phyloP scores from a whole-genome alignment of 164 flowering plant genomes.

The Umbellularia californica region DNA sequence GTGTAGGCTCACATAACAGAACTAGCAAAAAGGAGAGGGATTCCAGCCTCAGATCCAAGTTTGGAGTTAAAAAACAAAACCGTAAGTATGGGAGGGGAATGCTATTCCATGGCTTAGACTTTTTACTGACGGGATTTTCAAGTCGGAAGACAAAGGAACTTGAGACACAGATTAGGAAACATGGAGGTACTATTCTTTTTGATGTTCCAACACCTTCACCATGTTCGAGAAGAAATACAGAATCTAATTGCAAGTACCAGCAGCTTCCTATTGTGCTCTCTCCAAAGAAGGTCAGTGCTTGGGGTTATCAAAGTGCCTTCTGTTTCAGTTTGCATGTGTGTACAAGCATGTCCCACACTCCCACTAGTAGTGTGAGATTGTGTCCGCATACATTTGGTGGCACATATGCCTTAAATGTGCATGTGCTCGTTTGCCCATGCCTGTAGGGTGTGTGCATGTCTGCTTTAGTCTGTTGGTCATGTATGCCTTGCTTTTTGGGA shows the following conservation, averaged over 20 bases:
- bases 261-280: slow-evolving; percentile 59
- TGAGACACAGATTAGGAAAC: slow-evolving; percentile 43
- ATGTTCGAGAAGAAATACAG: slow-evolving; percentile 31
- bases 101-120: slow-evolving; percentile 62
- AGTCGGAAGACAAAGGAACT: slow-evolving; percentile 48
- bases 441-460: too few relatives aligned
- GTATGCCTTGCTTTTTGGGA: too few relatives aligned
- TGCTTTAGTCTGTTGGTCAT: too few relatives aligned
- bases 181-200: slow-evolving; percentile 68
- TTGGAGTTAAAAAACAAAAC: slow-evolving; percentile 26
- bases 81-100: slow-evolving; percentile 21
- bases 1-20: slow-evolving; percentile 34
- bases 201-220: slow-evolving; percentile 56
- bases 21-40: slow-evolving; percentile 30
- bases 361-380: too few relatives aligned
- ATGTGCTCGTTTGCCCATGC: too few relatives aligned
- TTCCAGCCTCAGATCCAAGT: slow-evolving; percentile 15
- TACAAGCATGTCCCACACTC: too few relatives aligned
- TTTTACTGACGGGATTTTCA: slow-evolving; percentile 74
- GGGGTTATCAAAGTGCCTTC: neutral
- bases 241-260: slow-evolving; percentile 19
- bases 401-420: too few relatives aligned
- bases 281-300: slow-evolving; percentile 50
- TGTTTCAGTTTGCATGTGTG: neutral
- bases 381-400: too few relatives aligned